A percentile compares a stretch with the other conserved stretches of the same genome.
Evolutionary conservation across 257 asterid species (phyloP).

Genomic region (Lithospermum erythrorhizon): DNA sequence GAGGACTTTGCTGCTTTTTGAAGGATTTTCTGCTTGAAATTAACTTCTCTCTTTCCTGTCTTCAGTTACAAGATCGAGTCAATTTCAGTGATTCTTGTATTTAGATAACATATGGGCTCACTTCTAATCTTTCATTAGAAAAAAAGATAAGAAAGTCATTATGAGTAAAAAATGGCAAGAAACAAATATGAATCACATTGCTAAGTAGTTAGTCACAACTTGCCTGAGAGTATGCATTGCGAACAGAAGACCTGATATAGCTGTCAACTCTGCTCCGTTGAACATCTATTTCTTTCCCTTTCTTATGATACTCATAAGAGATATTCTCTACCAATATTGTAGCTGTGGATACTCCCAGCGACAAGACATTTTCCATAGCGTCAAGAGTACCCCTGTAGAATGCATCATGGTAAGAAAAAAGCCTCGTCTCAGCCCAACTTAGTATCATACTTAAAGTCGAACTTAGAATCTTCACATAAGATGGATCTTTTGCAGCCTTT

Average conservation of each 20-base stretch:
- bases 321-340: constrained; percentile 51
- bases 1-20: constrained; percentile 52
- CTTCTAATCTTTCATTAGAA: too few relatives aligned
- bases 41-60: constrained; percentile 85
- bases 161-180: background rate
- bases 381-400: constrained; percentile 35
- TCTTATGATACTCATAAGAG: constrained; percentile 27
- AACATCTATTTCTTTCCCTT: constrained; percentile 39
- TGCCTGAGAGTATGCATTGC: constrained; percentile 68
- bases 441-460: constrained; percentile 27
- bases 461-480: constrained; percentile 36
- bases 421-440: constrained; percentile 54
- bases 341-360: constrained; percentile 35
- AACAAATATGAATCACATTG: background rate
- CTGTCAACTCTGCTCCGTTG: constrained; percentile 44
- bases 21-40: constrained; percentile 54
- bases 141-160: background rate
- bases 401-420: constrained; percentile 46
- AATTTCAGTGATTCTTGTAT: background rate
- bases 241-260: constrained; percentile 72
- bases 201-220: constrained; percentile 18
- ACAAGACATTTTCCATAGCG: constrained; percentile 49
- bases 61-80: constrained; percentile 36
- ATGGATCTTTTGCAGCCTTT: constrained; percentile 33
- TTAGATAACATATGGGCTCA: too few relatives aligned